A percentile compares a stretch with the other conserved stretches of the same genome.
Conservation (phyloP, 257 asterid genomes). For the Penstemon eatonii region DNA sequence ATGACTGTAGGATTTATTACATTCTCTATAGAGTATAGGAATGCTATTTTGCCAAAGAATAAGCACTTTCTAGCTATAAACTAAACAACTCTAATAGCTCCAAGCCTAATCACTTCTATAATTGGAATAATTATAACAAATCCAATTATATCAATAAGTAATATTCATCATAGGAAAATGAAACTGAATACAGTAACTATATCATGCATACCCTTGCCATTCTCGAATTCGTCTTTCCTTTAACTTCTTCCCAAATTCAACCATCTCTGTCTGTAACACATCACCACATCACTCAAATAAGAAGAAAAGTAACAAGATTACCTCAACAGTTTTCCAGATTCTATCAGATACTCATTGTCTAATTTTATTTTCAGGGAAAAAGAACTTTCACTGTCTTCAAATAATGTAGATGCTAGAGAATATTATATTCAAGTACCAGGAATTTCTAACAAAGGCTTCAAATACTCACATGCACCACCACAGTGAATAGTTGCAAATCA, state of each 20-base stretch:
- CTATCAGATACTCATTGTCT: not conserved
- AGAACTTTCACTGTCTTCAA: conserved; percentile 12
- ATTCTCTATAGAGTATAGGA: conserved; percentile 11
- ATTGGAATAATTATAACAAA: conserved; percentile 10
- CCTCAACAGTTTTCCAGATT: not conserved
- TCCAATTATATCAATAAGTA: conserved; percentile 1
- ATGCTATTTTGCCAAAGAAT: not conserved
- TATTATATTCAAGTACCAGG: conserved; percentile 15
- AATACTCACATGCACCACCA: not conserved
- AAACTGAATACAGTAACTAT: not conserved
- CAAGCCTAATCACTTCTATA: conserved; percentile 9
- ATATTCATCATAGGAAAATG: conserved; percentile 4
- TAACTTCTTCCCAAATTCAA: conserved; percentile 87
- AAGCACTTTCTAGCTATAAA: not conserved
- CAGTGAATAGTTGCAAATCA: conserved; percentile 12
- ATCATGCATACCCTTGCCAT: conserved; percentile 77
- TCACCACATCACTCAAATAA: conserved; percentile 25
- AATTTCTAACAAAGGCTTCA: conserved; percentile 1
- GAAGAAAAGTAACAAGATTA: not conserved
- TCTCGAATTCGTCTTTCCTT: conserved; percentile 84
- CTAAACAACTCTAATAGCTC: conserved; percentile 22
- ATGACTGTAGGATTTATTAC: conserved; percentile 1
- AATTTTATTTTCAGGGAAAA: not conserved
- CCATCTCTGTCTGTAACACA: conserved; percentile 61
- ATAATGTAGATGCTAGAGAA: conserved; percentile 14